These are phyloP conservation scores for Phaseolus coccineus DNA, from an alignment of 331 rosid species.

Conservation along the genomic window DNA sequence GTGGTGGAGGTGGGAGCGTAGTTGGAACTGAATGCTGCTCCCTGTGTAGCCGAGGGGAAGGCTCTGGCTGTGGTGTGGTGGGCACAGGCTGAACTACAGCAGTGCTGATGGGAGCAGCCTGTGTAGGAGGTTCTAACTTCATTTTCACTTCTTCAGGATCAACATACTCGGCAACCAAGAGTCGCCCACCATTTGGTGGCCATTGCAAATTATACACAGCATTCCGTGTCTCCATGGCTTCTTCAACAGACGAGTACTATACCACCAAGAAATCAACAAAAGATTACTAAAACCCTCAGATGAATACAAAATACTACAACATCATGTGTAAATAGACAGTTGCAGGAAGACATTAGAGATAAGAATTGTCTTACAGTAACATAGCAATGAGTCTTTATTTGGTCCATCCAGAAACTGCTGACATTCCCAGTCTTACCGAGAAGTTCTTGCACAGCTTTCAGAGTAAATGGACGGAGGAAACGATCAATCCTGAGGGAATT, in stretches of 20 bases:
- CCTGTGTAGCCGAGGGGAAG: conserved; percentile 69
- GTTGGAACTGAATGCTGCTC: conserved; percentile 62
- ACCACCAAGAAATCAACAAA: conserved; percentile 32
- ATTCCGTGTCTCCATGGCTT: conserved; percentile 83
- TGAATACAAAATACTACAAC: neutral
- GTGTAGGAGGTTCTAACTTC: conserved; percentile 71
- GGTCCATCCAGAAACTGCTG: conserved; percentile 94
- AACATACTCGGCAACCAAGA: conserved; percentile 81
- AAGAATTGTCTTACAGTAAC: conserved; percentile 72
- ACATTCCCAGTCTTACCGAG: conserved; percentile 83
- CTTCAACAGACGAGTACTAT: conserved; percentile 81
- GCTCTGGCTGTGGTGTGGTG: conserved; percentile 62
- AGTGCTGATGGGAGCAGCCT: conserved; percentile 56
- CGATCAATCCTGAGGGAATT: conserved; percentile 85
- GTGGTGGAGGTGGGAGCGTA: conserved; percentile 88
- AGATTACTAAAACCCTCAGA: conserved; percentile 15
- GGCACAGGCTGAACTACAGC: conserved; percentile 55
- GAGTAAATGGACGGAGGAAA: conserved; percentile 94
- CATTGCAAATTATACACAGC: conserved; percentile 92
- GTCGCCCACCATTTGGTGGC: conserved; percentile 98
- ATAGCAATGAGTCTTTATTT: conserved; percentile 96
- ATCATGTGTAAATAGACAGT: neutral
- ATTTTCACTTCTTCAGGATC: conserved; percentile 88
- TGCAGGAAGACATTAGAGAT: conserved; percentile 14
- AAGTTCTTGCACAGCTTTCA: conserved; percentile 97